Conservation (phyloP, 2,329 filamentous ascomycete species). For the Endoconidiophora laricicola region DNA sequence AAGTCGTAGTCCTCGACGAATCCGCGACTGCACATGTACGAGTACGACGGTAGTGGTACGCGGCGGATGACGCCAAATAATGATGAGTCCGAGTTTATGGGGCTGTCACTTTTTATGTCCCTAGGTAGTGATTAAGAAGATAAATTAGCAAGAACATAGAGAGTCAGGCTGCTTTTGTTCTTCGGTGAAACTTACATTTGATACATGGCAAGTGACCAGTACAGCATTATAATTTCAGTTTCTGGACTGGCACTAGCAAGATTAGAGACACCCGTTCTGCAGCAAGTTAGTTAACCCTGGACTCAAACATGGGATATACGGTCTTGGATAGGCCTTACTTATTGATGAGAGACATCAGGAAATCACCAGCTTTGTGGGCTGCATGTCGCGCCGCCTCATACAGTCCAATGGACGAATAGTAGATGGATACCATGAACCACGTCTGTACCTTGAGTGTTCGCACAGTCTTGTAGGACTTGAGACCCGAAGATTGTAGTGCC, state of each 20-base stretch:
- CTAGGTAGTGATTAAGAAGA: too few relatives aligned
- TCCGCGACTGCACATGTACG: background rate
- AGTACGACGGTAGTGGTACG: background rate
- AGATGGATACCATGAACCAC: constrained; percentile 5
- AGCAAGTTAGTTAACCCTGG: background rate
- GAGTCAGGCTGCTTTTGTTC: too few relatives aligned
- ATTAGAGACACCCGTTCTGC: background rate
- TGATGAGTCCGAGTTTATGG: too few relatives aligned
- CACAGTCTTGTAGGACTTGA: constrained; percentile 2
- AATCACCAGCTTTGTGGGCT: background rate
- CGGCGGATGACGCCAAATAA: background rate
- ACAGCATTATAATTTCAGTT: constrained; percentile 2
- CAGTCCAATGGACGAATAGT: constrained; percentile 4
- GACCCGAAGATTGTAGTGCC: background rate
- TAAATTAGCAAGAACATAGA: background rate
- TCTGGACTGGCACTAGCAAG: background rate
- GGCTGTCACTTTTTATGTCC: too few relatives aligned
- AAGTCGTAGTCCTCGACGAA: constrained; percentile 5
- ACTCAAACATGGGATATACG: background rate
- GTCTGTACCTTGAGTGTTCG: constrained; percentile 1
- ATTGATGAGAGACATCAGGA: background rate
- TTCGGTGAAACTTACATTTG: constrained; percentile 4
- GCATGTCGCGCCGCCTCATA: background rate
- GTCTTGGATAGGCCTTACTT: background rate
- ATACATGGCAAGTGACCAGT: constrained; percentile 5